Percentiles rank a stretch among this genome's conserved stretches.
These are phyloP conservation scores for Nothophoma quercina DNA, from an alignment of 2,329 filamentous ascomycete genomes.

Conservation along the genomic window DNA sequence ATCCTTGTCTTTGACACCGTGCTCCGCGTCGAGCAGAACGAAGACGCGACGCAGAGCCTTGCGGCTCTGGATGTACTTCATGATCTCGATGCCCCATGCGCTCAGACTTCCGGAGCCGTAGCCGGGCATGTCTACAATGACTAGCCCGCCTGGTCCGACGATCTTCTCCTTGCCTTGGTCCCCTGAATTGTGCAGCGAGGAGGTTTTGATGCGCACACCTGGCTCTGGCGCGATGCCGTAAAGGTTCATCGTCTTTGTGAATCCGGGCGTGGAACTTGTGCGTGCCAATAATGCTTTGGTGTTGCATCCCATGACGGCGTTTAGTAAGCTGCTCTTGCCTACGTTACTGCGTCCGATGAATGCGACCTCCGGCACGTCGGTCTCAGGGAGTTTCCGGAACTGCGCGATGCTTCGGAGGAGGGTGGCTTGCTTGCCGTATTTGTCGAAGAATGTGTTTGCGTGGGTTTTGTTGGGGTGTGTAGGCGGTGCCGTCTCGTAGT, in stretches of 20 bases:
- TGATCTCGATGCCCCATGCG: constrained; percentile 71
- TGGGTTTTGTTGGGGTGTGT: constrained; percentile 48
- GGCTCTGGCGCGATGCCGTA: constrained; percentile 62
- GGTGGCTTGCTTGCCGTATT: constrained; percentile 49
- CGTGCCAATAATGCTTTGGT: constrained; percentile 53
- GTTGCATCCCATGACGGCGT: constrained; percentile 61
- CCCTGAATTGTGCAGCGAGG: not conserved
- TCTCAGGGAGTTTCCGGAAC: constrained; percentile 67
- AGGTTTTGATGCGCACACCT: constrained; percentile 35
- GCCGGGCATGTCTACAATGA: constrained; percentile 75
- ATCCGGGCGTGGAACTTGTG: constrained; percentile 66
- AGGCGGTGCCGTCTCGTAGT: constrained; percentile 43
- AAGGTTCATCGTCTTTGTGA: constrained; percentile 71
- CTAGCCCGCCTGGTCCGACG: constrained; percentile 54
- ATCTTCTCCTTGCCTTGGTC: constrained; percentile 36
- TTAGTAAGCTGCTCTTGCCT: constrained; percentile 72
- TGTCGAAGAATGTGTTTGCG: constrained; percentile 56
- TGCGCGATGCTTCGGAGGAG: constrained; percentile 67
- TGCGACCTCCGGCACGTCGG: constrained; percentile 65
- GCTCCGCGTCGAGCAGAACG: constrained; percentile 68
- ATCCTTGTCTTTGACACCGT: constrained; percentile 70
- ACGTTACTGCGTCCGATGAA: constrained; percentile 76
- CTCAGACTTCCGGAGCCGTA: constrained; percentile 69
- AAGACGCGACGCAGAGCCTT: constrained; percentile 70
- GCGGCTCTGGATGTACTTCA: constrained; percentile 70